Base-by-base conservation (phyloP, 78 protist species). In the Dictyostelium citrinum region DNA sequence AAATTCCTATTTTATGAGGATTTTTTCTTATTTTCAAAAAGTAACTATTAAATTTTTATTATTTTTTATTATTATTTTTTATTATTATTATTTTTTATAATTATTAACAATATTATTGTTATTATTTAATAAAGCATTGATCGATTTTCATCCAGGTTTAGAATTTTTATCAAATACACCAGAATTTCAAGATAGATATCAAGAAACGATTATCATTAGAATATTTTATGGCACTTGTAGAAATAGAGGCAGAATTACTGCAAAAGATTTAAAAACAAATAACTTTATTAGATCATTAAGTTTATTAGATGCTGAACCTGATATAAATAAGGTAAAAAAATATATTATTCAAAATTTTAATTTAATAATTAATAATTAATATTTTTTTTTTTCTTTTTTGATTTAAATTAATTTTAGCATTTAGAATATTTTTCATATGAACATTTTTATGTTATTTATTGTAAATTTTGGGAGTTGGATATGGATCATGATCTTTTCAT, bases 391-490 rank as follows among this genome's bases (percentile, higher is more conserved):
- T 11, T 27, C 29, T n/a, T 64, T 24, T 64, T n/a, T 27, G n/a
- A 20, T 22, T 16, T 20, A 58, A 22, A 58, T 58, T 58, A 58
- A 58, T 45, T 45, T 45, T 39, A 93, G 93, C 91, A 93, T 70
- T 43, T 80, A 45, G 95, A 94, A 39, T 96, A 91, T 97, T 98
- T 98, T 90, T 82, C 95, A 35, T 98, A 98, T 96, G 98, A 98
- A 95, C 98, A 98, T 84, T 98, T 98, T 81, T 98, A 98, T 91
- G 99, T 98, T 39, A 80, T 98, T 27, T 98, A 98, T 96, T 96
- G 98, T 95, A 90, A 90, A 79, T 98, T 98, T 95, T 98, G 99
- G 99, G 99, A 98, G 95, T 95, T 98, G 27, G 99, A 98, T 80
- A 83, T 82, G 27, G 98, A 97, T 90, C 97, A 95, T 82, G 99